Percentiles rank a stretch among this genome's conserved stretches.
Conservation (phyloP, 768 basidiomycete genomes). For the Psilocybe sp. region DNA sequence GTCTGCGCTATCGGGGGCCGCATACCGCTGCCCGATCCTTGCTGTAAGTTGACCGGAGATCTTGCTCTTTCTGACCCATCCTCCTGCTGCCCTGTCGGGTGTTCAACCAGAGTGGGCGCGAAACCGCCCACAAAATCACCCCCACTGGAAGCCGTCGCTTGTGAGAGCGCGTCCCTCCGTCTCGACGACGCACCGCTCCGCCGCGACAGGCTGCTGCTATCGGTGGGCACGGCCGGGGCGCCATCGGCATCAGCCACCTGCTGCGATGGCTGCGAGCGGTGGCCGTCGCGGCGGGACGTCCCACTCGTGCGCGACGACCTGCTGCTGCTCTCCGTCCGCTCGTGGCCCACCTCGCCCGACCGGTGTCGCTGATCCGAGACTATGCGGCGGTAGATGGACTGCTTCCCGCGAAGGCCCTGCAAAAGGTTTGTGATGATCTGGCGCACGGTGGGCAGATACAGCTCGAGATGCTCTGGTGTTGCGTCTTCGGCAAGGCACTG, state of each 20-base stretch:
- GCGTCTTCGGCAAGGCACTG: slow-evolving; percentile 91
- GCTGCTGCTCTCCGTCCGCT: slow-evolving; percentile 56
- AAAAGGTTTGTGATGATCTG: slow-evolving; percentile 91
- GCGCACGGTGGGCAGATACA: slow-evolving; percentile 88
- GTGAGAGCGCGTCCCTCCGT: slow-evolving; percentile 29
- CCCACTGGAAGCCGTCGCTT: slow-evolving; percentile 22
- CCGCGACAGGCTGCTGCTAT: slow-evolving; percentile 31
- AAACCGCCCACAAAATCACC: slow-evolving; percentile 58
- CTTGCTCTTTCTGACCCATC: slow-evolving; percentile 14
- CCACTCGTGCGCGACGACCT: slow-evolving; percentile 52
- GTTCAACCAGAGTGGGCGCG: slow-evolving; percentile 28
- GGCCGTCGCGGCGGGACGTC: slow-evolving; percentile 42
- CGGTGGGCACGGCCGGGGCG: slow-evolving; percentile 12
- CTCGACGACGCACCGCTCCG: slow-evolving; percentile 38
- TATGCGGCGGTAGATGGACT: slow-evolving; percentile 80
- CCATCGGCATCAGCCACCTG: slow-evolving; percentile 37
- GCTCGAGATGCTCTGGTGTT: slow-evolving; percentile 76
- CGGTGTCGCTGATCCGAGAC: slow-evolving; percentile 59
- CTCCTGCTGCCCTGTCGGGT: slow-evolving; percentile 17
- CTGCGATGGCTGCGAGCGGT: slow-evolving; percentile 49
- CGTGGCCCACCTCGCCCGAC: slow-evolving; percentile 44
- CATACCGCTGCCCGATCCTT: too few relatives aligned
- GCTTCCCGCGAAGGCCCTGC: slow-evolving; percentile 90
- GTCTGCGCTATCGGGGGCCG: slow-evolving; percentile 3
- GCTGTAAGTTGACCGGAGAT: not conserved